Evolutionary conservation across 805 yeast genomes (phyloP), one percentile per base, ranked within the genome.

Genomic region (Candida railenensis): DNA sequence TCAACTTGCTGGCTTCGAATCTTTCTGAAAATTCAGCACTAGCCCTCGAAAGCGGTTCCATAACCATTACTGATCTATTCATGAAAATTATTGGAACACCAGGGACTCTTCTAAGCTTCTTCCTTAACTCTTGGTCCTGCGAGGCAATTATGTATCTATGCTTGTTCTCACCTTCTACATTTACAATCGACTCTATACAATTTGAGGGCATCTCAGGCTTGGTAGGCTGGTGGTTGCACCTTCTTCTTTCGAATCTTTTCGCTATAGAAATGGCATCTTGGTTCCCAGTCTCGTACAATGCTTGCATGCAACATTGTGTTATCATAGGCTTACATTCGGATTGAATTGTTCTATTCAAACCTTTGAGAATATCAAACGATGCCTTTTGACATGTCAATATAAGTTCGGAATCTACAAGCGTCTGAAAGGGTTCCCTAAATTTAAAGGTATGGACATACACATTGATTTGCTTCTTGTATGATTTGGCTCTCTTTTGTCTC

Each of bases 401-500:
- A 8, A 90, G 66, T 53, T 85, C 87, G 52, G 89, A 88, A 62
- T 94, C 99, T 4, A 91, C 84, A 16, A 92, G 65, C 21, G 89
- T 85, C 69, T 94, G 99, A 56, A 87, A 91, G 2, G 99, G 99
- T 52, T 87, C 90, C 63, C 96, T 81, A 74, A 94, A 94, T 57
- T 87, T 87, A 78, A 92, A 94, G 4, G 96, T 78, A 62, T 89
- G 87, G 54, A 80, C 78, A 57, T 89, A 86, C 46, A 88, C 85
- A 54, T 85, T 81, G 87, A 94, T 86, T 65, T 89, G 96, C 74
- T 92, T 92, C 65, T 92, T 83, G 67, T 94, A 94, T 1, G 94
- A 76, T 66, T 92, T 92, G 44, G 97, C 96, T 68, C 99, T 79
- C 67, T 91, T 92, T 70, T 92, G 97, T 76, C 96, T 89, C 99